Evolutionary conservation across 768 basidiomycete genomes (phyloP).

Genomic region (Kockovaella imperatae): DNA sequence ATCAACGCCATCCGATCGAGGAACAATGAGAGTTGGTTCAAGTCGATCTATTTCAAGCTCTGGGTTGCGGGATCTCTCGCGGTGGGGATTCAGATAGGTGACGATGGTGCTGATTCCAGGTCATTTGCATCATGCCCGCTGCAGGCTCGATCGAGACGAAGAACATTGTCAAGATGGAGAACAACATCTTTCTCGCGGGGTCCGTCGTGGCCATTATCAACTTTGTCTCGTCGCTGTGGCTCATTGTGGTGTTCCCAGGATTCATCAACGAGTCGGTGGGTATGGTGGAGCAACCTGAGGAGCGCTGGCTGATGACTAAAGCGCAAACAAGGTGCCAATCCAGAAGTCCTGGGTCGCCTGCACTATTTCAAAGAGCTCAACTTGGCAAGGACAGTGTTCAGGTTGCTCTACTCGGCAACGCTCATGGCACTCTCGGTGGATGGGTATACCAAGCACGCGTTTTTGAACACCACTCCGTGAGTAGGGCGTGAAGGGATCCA

Average conservation of each 20-base stretch:
- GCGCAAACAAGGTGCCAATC: slow-evolving; percentile 30
- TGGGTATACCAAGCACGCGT: slow-evolving; percentile 16
- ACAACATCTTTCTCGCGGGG: slow-evolving; percentile 29
- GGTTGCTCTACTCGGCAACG: slow-evolving; percentile 18
- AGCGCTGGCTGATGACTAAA: not conserved
- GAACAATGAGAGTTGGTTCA: slow-evolving; percentile 23
- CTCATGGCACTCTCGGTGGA: slow-evolving; percentile 24
- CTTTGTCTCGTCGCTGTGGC: slow-evolving; percentile 16
- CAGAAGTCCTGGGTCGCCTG: slow-evolving; percentile 27
- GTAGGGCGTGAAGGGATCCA: not conserved
- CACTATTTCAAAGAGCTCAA: slow-evolving; percentile 35
- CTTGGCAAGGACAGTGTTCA: slow-evolving; percentile 20
- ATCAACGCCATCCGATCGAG: slow-evolving; percentile 21
- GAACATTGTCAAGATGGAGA: slow-evolving; percentile 29
- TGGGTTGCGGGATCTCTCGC: slow-evolving; percentile 70
- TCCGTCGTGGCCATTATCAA: slow-evolving; percentile 14
- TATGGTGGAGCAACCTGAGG: not conserved
- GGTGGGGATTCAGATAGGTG: slow-evolving; percentile 45
- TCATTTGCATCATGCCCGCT: slow-evolving; percentile 8
- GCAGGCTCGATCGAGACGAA: slow-evolving; percentile 18
- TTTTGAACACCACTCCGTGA: slow-evolving; percentile 22
- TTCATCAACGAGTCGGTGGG: slow-evolving; percentile 32
- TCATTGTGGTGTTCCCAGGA: slow-evolving; percentile 21
- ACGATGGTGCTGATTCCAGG: not conserved
- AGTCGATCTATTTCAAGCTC: slow-evolving; percentile 25